Evolutionary conservation across 495 filamentous ascomycete genomes (phyloP).

Genomic region (Pseudoneurospora amorphoporcata): DNA sequence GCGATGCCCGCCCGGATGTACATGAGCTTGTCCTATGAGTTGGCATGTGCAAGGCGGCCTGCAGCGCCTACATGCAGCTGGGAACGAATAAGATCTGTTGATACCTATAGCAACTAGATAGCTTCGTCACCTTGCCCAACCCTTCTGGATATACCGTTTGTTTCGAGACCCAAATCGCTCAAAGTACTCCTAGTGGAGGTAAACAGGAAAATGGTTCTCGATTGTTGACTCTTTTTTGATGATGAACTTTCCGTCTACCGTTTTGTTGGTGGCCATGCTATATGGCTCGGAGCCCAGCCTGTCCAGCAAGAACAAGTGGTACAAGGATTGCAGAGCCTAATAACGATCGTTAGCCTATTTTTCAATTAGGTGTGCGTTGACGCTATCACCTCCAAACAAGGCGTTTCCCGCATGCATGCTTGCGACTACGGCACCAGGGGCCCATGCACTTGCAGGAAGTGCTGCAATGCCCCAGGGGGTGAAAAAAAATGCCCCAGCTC

Average conservation of each 20-base stretch:
- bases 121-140: neutral
- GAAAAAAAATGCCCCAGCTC: neutral
- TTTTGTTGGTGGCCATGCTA: neutral
- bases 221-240: neutral
- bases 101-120: neutral
- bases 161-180: no score
- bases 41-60: neutral
- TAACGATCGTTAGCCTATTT: neutral
- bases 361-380: neutral
- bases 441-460: neutral
- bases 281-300: neutral
- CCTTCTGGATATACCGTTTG: neutral
- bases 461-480: no score
- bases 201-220: neutral
- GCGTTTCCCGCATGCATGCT: no score
- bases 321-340: neutral
- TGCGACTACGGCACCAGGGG: neutral
- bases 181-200: neutral
- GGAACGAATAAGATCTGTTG: neutral
- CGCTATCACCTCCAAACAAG: neutral
- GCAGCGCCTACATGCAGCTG: neutral
- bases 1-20: neutral
- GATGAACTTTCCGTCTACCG: neutral
- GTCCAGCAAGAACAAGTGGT: neutral
- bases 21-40: neutral